Percentiles rank a stretch among this genome's conserved stretches.
These are phyloP conservation scores for Colletotrichum liriopes DNA, from an alignment of 2,329 filamentous ascomycete genomes.

Conservation along the genomic window DNA sequence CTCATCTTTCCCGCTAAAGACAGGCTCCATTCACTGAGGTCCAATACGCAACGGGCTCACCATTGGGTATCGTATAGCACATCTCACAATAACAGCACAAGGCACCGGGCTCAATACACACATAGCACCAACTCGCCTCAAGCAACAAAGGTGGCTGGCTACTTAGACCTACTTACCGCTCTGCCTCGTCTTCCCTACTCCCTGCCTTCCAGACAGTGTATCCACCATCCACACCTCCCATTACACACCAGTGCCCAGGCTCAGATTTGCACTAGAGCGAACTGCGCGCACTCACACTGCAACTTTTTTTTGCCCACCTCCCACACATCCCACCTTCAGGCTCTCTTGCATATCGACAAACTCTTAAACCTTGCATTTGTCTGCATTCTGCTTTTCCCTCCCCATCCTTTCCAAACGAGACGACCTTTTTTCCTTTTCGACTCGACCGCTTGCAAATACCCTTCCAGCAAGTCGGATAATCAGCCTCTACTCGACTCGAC, in stretches of 20 bases:
- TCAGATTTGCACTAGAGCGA: conserved; percentile 20
- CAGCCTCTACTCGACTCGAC: conserved; percentile 16
- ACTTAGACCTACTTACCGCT: conserved; percentile 33
- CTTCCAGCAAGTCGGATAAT: conserved; percentile 40
- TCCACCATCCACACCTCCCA: conserved; percentile 6
- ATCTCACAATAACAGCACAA: neutral
- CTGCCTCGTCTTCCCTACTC: conserved; percentile 9
- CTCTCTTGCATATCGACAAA: conserved; percentile 41
- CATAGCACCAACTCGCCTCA: neutral
- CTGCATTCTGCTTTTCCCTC: conserved; percentile 27
- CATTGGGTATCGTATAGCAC: neutral
- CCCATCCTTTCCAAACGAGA: conserved; percentile 33
- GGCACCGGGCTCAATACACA: neutral
- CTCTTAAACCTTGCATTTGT: conserved; percentile 39
- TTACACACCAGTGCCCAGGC: conserved; percentile 1
- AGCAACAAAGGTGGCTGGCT: conserved; percentile 16
- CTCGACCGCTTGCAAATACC: conserved; percentile 41
- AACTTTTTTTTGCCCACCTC: conserved; percentile 40
- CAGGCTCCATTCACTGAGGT: neutral
- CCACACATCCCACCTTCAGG: conserved; percentile 41
- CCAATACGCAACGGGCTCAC: neutral
- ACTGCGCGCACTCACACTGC: conserved; percentile 17
- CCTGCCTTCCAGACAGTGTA: neutral
- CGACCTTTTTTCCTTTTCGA: conserved; percentile 21
- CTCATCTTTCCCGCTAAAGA: neutral